These are phyloP conservation scores for Galium porrigens DNA, from an alignment of 305 asterid species.

Conservation along the genomic window DNA sequence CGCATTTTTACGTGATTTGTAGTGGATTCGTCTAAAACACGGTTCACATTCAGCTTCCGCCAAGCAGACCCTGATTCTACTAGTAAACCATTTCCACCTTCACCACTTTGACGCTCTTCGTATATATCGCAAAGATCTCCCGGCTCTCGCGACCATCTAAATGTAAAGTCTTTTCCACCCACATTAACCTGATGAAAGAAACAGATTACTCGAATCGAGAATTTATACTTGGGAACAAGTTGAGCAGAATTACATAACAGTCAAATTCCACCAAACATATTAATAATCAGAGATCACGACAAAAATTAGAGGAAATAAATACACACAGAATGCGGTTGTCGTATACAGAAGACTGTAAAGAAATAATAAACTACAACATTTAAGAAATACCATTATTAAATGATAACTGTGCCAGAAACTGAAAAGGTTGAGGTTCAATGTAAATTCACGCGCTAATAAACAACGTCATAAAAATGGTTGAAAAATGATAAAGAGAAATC, in stretches of 20 bases:
- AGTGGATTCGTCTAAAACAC: slow-evolving; percentile 81
- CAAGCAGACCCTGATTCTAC: slow-evolving; percentile 86
- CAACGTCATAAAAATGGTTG: not conserved
- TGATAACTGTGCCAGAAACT: not conserved
- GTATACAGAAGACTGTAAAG: not conserved
- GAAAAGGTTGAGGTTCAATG: not conserved
- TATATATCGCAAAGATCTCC: slow-evolving; percentile 86
- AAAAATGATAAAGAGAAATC: not conserved
- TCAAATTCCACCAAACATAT: not conserved
- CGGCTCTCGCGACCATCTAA: slow-evolving; percentile 77
- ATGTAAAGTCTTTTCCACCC: slow-evolving; percentile 73
- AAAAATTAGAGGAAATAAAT: not conserved
- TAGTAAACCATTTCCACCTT: slow-evolving; percentile 73
- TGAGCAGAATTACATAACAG: not conserved
- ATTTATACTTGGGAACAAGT: not conserved
- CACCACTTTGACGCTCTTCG: slow-evolving; percentile 80
- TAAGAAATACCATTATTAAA: not conserved
- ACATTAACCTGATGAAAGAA: slow-evolving; percentile 47
- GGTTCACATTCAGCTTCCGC: slow-evolving; percentile 85
- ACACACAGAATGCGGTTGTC: not conserved
- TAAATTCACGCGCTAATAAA: not conserved
- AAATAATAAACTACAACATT: too few relatives aligned
- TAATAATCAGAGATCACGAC: not conserved
- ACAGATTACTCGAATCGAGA: not conserved
- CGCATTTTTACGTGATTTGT: slow-evolving; percentile 79